Evolutionary conservation across 164 flowering plant species (phyloP), one percentile per base, ranked within the genome.

Genomic region (Tetrastigma voinierianum): DNA sequence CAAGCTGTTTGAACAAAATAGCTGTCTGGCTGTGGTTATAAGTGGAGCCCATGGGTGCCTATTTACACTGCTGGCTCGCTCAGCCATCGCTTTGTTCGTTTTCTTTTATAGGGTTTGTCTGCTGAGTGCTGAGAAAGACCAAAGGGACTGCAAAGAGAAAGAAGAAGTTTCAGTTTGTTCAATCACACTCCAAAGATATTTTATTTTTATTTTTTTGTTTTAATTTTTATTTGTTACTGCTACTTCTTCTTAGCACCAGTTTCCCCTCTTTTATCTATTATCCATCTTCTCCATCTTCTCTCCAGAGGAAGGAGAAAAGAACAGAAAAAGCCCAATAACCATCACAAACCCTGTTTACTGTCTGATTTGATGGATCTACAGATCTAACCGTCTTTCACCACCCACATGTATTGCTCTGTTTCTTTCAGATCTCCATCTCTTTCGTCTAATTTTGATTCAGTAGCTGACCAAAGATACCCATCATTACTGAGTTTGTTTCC

Each of bases 391-490:
- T 44, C 66, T 44, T 57, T 69, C 3, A 65, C 14, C n/a, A 49
- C 71, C 70, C 80, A 69, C 80, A 76, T 76, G 76, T 63, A 61
- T 71, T 67, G 74, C 60, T 70, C 45, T 51, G 65, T 74, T 49
- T 70, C 70, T 32, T 70, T 75, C 62, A 69, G 80, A 72, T 76
- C 76, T 70, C 80, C 80, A 18, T 76, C 76, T 59, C 59, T 72
- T 61, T 66, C 73, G 21, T 61, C 70, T 43, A 20, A 25, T 66
- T 66, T 1, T 24, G 25, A 56, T 76, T 69, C 67, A 66, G 67
- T 62, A 44, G 73, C 67, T 61, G 46, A 59, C 14, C 59, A 18
- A 46, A 53, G 4, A 18, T 15, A 11, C 68, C 17, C n/a, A 58
- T 66, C 65, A 55, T 1, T 55, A 44, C 62, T 21, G 64, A 76